Evolutionary conservation across 2,329 filamentous ascomycete genomes (phyloP).

Genomic region (Hysterium pulicare): DNA sequence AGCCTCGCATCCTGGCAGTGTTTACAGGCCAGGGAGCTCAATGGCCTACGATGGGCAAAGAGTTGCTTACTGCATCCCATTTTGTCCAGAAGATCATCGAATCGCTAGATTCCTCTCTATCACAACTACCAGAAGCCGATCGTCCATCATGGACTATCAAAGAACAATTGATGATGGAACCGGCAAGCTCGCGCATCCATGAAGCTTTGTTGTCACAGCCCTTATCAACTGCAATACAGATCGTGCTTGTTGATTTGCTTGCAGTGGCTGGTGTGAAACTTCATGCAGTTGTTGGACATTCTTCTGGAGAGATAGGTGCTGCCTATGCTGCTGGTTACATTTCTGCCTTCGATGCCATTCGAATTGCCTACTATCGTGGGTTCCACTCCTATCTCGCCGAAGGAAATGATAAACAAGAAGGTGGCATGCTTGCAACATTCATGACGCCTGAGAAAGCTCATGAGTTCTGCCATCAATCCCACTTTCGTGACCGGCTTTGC

Average conservation of each 20-base stretch:
- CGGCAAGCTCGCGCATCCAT: conserved; percentile 4
- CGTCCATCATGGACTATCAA: conserved; percentile 25
- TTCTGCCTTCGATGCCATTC: conserved; percentile 3
- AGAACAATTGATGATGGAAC: conserved; percentile 16
- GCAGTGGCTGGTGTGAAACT: conserved; percentile 3
- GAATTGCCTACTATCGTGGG: conserved; percentile 13
- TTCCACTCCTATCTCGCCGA: not conserved
- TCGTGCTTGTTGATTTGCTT: conserved; percentile 13
- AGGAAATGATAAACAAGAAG: conserved; percentile 4
- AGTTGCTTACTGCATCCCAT: conserved; percentile 20
- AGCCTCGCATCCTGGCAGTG: conserved; percentile 18
- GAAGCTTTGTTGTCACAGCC: conserved; percentile 12
- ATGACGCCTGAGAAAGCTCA: conserved; percentile 12
- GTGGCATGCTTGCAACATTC: conserved; percentile 29
- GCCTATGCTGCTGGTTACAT: conserved; percentile 14
- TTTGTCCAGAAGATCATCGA: conserved; percentile 3
- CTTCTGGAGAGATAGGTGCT: conserved; percentile 15
- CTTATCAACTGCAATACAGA: conserved; percentile 13
- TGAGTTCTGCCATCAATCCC: not conserved
- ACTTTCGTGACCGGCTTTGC: not conserved
- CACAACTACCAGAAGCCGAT: not conserved
- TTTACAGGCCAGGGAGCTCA: conserved; percentile 43
- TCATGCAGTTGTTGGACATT: conserved; percentile 12
- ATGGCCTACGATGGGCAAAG: conserved; percentile 36
- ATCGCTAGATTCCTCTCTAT: conserved; percentile 4